These are phyloP conservation scores for Trametes sp. DNA, from an alignment of 1,284 basidiomycete species.

Conservation along the genomic window DNA sequence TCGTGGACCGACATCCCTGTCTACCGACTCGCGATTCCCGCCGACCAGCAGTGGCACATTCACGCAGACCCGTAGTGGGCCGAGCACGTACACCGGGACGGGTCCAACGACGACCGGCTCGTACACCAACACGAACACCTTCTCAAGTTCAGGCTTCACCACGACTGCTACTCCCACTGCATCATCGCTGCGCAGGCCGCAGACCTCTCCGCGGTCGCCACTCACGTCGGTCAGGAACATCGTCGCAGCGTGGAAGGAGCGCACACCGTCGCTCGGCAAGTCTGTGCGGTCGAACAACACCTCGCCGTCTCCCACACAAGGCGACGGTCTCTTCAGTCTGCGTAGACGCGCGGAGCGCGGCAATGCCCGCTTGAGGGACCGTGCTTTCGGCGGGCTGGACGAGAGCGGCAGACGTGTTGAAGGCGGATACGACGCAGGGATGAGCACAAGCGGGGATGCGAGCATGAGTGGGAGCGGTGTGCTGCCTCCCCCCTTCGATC, in stretches of 20 bases:
- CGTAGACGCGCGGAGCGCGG: constrained; percentile 63
- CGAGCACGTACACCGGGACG: constrained; percentile 35
- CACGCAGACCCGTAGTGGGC: constrained; percentile 37
- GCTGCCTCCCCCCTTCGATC: constrained; percentile 53
- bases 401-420: constrained; percentile 22
- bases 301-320: constrained; percentile 44
- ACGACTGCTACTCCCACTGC: constrained; percentile 42
- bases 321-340: constrained; percentile 68
- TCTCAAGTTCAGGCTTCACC: constrained; percentile 43
- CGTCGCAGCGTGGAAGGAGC: constrained; percentile 81
- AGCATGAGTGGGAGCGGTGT: constrained; percentile 44
- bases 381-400: constrained; percentile 31
- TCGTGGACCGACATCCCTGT: constrained; percentile 34
- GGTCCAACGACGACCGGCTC: constrained; percentile 33
- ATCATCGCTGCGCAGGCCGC: constrained; percentile 57
- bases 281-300: constrained; percentile 39
- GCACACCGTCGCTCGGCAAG: constrained; percentile 54
- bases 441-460: constrained; percentile 37
- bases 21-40: constrained; percentile 46
- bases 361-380: constrained; percentile 48
- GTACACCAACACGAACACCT: constrained; percentile 42
- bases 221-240: constrained; percentile 79
- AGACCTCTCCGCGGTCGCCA: constrained; percentile 69
- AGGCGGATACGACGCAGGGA: constrained; percentile 20
- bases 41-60: constrained; percentile 47